Base-by-base conservation (phyloP, 2,329 filamentous ascomycete genomes). In the Curvularia lunata region DNA sequence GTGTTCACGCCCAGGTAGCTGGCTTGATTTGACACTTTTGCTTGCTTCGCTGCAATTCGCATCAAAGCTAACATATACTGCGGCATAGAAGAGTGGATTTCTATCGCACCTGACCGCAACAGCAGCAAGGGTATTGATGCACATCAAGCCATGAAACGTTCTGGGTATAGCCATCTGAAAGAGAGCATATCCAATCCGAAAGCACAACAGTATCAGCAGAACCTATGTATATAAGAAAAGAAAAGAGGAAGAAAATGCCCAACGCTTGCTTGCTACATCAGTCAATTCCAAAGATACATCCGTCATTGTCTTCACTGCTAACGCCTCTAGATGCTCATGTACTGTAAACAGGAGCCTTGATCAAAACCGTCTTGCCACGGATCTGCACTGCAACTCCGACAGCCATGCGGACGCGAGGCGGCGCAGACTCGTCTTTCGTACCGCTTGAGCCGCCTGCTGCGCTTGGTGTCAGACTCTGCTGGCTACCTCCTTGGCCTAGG, bases 281-380 rank as follows among this genome's bases (percentile, higher is more conserved):
- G 59, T 64, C 56, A 59, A 65, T 58, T 46, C 56, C 63, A 63
- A 40, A 49, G 9, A 49, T 27, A 40, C 23, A 52, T 45, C 51
- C 40, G 40, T 47, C 49, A 32, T 48, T 38, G 49, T 32, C 43
- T 19, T 54, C 28, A 49, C 53, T 16, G 43, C 42, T 8, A 23
- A 18, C 18, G 25, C 43, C 9, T 48, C 34, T 46, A 27, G 13
- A 7, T 12, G 12, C 46, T 71, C 62, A 75, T 34, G 72, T 75
- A 66, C 71, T 75, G 64, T 75, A 82, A 12, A 82, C 79, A 5
- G 81, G 80, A 52, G 81, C 81, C 68, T 83, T 83, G 52, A 80
- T 78, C 63, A 83, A 65, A 32, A 83, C 78, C 41, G 75, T 78
- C 62, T 80, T 78, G n/a, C 80, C 79, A 46, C 81, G 75, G 34